phyloP scores from a whole-genome alignment of 1,284 basidiomycete genomes.

The Malassezia sympodialis region DNA sequence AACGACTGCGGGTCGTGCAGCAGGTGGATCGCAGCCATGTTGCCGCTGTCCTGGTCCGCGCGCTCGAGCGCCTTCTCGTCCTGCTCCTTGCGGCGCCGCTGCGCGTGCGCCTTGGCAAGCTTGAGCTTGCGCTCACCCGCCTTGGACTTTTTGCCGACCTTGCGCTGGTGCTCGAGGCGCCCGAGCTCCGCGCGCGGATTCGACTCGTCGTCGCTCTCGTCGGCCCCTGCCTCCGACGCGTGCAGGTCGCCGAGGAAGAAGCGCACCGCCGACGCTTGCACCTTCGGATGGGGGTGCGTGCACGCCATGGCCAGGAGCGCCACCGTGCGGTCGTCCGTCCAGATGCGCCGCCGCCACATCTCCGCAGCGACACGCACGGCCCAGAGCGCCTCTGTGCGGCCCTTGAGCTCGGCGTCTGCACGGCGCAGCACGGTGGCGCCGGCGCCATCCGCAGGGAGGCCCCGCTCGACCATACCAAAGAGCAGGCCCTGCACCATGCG shows the following conservation, averaged over 20 bases:
- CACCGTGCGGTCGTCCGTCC: slow-evolving; percentile 87
- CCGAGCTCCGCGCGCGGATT: slow-evolving; percentile 25
- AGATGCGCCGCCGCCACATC: slow-evolving; percentile 85
- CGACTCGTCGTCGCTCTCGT: slow-evolving; percentile 23
- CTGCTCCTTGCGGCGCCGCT: slow-evolving; percentile 29
- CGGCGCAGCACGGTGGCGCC: slow-evolving; percentile 9
- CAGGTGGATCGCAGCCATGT: slow-evolving; percentile 87
- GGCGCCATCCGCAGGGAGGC: slow-evolving; percentile 52
- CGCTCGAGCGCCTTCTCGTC: slow-evolving; percentile 28
- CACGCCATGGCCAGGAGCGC: slow-evolving; percentile 84
- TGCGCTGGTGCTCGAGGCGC: slow-evolving; percentile 38
- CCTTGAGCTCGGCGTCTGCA: slow-evolving; percentile 53
- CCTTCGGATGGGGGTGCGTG: slow-evolving; percentile 86
- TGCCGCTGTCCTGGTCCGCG: slow-evolving; percentile 51
- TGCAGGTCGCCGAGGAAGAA: slow-evolving; percentile 74
- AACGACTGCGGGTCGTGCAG: slow-evolving; percentile 93
- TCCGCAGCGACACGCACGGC: slow-evolving; percentile 88
- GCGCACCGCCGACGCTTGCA: slow-evolving; percentile 89
- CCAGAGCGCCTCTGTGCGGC: slow-evolving; percentile 76
- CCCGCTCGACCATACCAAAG: slow-evolving; percentile 88
- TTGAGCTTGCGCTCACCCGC: slow-evolving; percentile 39
- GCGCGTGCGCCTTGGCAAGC: slow-evolving; percentile 32
- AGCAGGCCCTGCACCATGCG: slow-evolving; percentile 90
- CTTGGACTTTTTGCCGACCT: slow-evolving; percentile 44
- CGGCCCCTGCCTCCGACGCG: slow-evolving; percentile 28